Percentiles rank a stretch among this genome's conserved stretches.
Conservation (phyloP, 345 rosid genomes). For the Odontarrhena argentea region DNA sequence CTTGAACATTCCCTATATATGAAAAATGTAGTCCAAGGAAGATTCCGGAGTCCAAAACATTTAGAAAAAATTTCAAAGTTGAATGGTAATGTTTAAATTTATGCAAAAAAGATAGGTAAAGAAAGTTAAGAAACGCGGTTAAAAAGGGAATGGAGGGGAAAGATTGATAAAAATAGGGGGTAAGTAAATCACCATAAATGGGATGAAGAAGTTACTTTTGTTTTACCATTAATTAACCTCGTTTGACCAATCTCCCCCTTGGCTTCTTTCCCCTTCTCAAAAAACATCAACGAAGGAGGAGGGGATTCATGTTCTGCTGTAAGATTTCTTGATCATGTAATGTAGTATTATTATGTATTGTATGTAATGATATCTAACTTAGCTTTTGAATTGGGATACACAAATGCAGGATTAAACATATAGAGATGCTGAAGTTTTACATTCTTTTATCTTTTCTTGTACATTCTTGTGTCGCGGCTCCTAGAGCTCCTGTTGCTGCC, state of each 20-base stretch:
- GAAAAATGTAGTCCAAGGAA: background rate
- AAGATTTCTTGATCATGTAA: conserved; percentile 8
- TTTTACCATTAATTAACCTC: conserved; percentile 23
- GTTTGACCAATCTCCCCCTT: conserved; percentile 32
- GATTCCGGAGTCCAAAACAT: background rate
- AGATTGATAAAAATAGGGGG: conserved; percentile 31
- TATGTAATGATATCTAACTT: conserved; percentile 2
- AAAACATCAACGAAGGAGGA: conserved; percentile 18
- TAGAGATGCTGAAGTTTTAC: conserved; percentile 54
- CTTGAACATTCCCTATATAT: too few species aligned
- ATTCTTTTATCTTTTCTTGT: conserved; percentile 50
- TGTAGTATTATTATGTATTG: background rate
- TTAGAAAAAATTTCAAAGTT: background rate
- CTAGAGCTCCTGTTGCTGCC: background rate
- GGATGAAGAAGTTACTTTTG: conserved; percentile 30
- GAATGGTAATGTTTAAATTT: background rate
- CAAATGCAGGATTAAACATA: conserved; percentile 19
- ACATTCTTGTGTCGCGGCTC: conserved; percentile 44
- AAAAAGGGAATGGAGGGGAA: conserved; percentile 29
- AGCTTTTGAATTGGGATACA: background rate
- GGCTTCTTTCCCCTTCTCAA: conserved; percentile 20
- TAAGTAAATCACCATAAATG: conserved; percentile 36
- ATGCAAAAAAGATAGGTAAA: background rate
- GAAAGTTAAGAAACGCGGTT: conserved; percentile 18
- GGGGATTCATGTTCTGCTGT: conserved; percentile 34